Evolutionary conservation across 257 asterid species (phyloP), one percentile per base, ranked within the genome.

Genomic region (Osmanthus fragrans): DNA sequence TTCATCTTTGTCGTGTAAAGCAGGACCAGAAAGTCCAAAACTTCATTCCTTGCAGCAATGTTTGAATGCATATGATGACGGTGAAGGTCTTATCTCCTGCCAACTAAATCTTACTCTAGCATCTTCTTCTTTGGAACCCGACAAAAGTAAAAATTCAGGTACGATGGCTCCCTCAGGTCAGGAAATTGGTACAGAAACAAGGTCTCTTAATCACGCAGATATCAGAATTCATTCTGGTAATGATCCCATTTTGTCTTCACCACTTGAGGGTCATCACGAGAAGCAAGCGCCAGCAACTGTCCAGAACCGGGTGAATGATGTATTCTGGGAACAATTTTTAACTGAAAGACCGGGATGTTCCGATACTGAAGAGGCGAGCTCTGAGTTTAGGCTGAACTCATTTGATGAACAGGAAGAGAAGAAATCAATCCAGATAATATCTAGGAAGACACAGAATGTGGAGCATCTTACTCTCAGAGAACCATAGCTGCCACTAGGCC

Each of bases 241-340:
- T 71, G 80, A 82, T 49, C 77, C 74, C 33, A 27, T 73, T 19
- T 23, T 83, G 42, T 73, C 89, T 72, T 72, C 93, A 27, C 81
- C 88, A 0, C 78, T 78, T 2, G 83, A 84, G 70, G 82, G 13
- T 10, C 51, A 49, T 32, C 75, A 37, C n/a, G 80, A 82, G 78
- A 86, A 87, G 80, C 87, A 81, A 76, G 91, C 33, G 45, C 83
- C 87, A 51, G 77, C 85, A 71, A 74, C 82, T 21, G 81, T 75
- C 72, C 89, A 80, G 68, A 83, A 79, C 69, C 86, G 89, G 70
- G 97, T 91, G 76, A 95, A 95, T 76, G 98, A 95, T 85, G 90
- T 87, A 30, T 95, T 95, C 82, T 95, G 98, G 99, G 99, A 95
- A 77, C 97, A 91, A 79, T 95, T 93, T 82, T 82, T 95, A 51